Evolutionary conservation across 768 basidiomycete genomes (phyloP).

Genomic region (Bullera alba): DNA sequence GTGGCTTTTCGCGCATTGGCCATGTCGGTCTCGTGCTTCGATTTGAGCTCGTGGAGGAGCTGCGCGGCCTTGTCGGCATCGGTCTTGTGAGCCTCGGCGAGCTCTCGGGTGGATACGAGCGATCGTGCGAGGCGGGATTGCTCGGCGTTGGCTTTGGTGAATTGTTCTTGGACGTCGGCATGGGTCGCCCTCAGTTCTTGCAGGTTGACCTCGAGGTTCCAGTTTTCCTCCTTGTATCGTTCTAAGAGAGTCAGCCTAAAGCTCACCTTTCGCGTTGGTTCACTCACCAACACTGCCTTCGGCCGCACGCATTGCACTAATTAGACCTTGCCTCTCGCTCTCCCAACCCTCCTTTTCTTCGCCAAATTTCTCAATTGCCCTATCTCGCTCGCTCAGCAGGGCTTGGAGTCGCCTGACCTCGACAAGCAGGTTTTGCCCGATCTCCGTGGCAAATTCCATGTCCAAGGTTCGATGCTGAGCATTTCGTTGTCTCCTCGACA

Average conservation of each 20-base stretch:
- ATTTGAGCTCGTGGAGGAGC: slow-evolving; percentile 65
- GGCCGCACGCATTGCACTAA: slow-evolving; percentile 66
- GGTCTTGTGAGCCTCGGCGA: slow-evolving; percentile 76
- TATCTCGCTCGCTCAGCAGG: slow-evolving; percentile 83
- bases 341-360: slow-evolving; percentile 88
- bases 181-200: slow-evolving; percentile 76
- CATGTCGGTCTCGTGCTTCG: slow-evolving; percentile 89
- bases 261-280: no score
- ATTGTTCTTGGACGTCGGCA: slow-evolving; percentile 58
- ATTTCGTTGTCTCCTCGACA: slow-evolving; percentile 36
- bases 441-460: slow-evolving; percentile 94
- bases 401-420: slow-evolving; percentile 89
- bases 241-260: slow-evolving; percentile 51
- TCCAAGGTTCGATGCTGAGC: slow-evolving; percentile 38
- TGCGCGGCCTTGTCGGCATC: slow-evolving; percentile 67
- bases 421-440: slow-evolving; percentile 81
- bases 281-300: slow-evolving; percentile 69
- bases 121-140: slow-evolving; percentile 70
- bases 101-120: slow-evolving; percentile 65
- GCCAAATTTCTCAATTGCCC: slow-evolving; percentile 81
- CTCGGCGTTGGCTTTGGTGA: slow-evolving; percentile 69
- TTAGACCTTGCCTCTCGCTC: slow-evolving; percentile 65
- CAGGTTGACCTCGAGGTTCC: slow-evolving; percentile 90
- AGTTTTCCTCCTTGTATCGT: slow-evolving; percentile 96
- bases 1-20: slow-evolving; percentile 82